Base-by-base conservation (phyloP, 2,329 filamentous ascomycete species). In the Stromatinia cepivora region DNA sequence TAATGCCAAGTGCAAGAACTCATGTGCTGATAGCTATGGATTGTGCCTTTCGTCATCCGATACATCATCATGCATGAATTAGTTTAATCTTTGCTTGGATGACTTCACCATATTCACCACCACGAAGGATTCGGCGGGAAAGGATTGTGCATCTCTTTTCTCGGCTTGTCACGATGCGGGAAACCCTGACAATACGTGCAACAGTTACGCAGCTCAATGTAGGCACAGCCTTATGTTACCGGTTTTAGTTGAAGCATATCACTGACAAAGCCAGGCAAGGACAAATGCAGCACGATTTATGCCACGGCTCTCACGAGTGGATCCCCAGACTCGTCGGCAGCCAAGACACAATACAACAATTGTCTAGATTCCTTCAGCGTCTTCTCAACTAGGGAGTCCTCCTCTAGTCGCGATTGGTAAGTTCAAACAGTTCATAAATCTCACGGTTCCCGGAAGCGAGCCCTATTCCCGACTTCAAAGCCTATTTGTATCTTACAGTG, bases 261-360 rank as follows among this genome's bases (percentile, higher is more conserved):
- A 63, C 46, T 63, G 17, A 63, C 46, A 13, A 50, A 8, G 13
- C 7, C 22, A 63, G 59, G 70, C 63, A 71, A 71, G 61, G 70
- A 71, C 57, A 71, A 71, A 59, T 71, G 70, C 28, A 70, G 67
- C 39, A 71, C 70, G 15, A 71, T 71, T 20, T 71, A 71, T 28
- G 68, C 63, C 17, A 71, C 70, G 15, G 69, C 67, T 22, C 54
- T 71, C 7, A 70, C 70, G 2, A 71, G 70, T 52, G 70, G 70
- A n/a, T 64, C 28, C 6, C 31, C 68, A 50, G 70, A 71, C 36
- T 56, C 57, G 0, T 46, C 56, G 2, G 54, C 70, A 22, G 66
- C 67, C 45, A 70, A 25, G n/a, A 70, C 68, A 13, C 70, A 71
- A 42, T 71, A 71, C n/a, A 71, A 71, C 39, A 70, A 70, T 17